Base-by-base conservation (phyloP, 2,329 filamentous ascomycete genomes). In the Rosellinia necatrix region DNA sequence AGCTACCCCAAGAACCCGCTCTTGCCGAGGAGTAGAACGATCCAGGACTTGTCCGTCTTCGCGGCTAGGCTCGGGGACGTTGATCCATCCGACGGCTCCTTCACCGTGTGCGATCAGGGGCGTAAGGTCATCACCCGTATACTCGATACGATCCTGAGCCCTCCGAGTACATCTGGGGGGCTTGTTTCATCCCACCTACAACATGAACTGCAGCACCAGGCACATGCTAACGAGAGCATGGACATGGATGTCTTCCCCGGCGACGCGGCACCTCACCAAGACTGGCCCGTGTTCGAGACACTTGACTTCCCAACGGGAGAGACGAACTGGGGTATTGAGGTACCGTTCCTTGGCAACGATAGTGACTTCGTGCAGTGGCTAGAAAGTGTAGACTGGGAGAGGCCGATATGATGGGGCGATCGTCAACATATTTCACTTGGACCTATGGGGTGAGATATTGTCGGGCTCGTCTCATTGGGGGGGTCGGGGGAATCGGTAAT, bases 21-120 rank as follows among this genome's bases (percentile, higher is more conserved):
- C 34, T 51, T 74, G 17, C 70, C 70, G 13, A 64, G 71, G 21
- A 73, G 71, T 49, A 68, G 70, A 46, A 74, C 71, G 4, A 73
- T 74, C 17, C 71, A 73, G 56, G 68, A 73, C 47, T 59, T 74
- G 12, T 68, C 71, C 12, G 68, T 73, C 4, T 73, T 74, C 38
- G 71, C 70, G 10, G 65, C 70, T 19, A 52, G 68, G n/a, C 61
- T 74, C 6, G 71, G 66, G 2, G 61, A 68, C 2, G 64, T 72
- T 12, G 67, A 71, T 22, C 69, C 66, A 5, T 55, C 60, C 0
- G 70, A 72, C 21, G 69, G 70, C 30, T 66, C 65, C 3, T 69
- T 66, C 44, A 61, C 60, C 9, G 63, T 72, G 42, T 72, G 71
- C 43, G 67, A 72, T 37, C 70, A 72, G 46, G 71, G 71, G 0